Percentiles rank a stretch among this genome's conserved stretches.
phyloP scores from a whole-genome alignment of 208 protist genomes.

The Leishmania braziliensis region DNA sequence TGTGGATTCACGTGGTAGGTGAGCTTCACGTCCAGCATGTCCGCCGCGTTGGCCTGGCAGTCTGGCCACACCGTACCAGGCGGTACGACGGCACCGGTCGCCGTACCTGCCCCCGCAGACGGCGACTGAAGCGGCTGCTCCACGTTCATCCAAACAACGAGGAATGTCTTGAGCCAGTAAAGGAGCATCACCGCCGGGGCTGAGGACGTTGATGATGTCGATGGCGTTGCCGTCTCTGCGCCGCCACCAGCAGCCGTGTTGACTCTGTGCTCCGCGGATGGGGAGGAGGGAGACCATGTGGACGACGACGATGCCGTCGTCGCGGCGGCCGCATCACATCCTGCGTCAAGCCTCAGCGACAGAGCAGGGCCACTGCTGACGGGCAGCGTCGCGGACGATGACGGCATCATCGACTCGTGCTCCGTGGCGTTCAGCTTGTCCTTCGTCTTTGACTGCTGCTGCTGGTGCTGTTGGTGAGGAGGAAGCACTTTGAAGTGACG shows the following conservation, averaged over 20 bases:
- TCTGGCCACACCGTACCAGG: slow-evolving; percentile 23
- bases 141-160: slow-evolving; percentile 33
- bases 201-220: neutral
- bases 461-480: slow-evolving; percentile 7
- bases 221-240: neutral
- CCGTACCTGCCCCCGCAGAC: neutral
- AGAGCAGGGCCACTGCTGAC: slow-evolving; percentile 14
- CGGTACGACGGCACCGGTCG: neutral
- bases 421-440: slow-evolving; percentile 5
- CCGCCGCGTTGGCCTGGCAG: slow-evolving; percentile 1
- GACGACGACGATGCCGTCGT: slow-evolving; percentile 1
- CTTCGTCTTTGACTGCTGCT: slow-evolving; percentile 16
- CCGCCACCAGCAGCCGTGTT: neutral
- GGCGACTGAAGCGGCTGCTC: slow-evolving; percentile 28
- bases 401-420: neutral
- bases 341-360: slow-evolving; percentile 23
- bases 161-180: slow-evolving; percentile 29
- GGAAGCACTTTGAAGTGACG: slow-evolving; percentile 26
- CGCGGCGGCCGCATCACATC: slow-evolving; percentile 1
- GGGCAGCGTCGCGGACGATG: neutral
- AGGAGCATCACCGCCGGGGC: slow-evolving; percentile 28
- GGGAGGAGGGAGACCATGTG: neutral
- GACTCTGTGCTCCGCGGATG: neutral
- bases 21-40: slow-evolving; percentile 25
- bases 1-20: slow-evolving; percentile 16